phyloP scores from a whole-genome alignment of 2,329 filamentous ascomycete species.

The Aspergillus melleus region DNA sequence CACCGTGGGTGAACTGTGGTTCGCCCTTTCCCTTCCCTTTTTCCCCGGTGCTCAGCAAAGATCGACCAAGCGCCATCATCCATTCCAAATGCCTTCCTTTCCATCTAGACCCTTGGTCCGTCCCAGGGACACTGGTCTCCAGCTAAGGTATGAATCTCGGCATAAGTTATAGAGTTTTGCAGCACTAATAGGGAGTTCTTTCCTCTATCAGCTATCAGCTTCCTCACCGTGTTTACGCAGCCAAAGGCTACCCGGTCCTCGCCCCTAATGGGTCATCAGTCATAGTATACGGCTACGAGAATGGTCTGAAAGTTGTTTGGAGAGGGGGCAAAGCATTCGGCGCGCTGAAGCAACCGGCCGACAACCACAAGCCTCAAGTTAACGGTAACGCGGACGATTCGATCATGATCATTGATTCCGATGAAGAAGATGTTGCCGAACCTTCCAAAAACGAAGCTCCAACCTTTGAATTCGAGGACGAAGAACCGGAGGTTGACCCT shows the following conservation, averaged over 20 bases:
- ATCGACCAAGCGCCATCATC: not conserved
- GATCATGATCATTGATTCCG: constrained; percentile 58
- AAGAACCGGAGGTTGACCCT: constrained; percentile 58
- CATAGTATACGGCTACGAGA: constrained; percentile 60
- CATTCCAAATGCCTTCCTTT: constrained; percentile 36
- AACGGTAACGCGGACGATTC: constrained; percentile 39
- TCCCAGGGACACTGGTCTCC: constrained; percentile 40
- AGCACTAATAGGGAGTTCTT: constrained; percentile 7
- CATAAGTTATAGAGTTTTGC: not conserved
- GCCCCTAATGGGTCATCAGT: constrained; percentile 63
- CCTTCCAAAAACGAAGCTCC: constrained; percentile 21
- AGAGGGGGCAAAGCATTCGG: constrained; percentile 56
- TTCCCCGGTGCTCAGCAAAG: not conserved
- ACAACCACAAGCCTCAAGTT: constrained; percentile 23
- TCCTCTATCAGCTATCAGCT: constrained; percentile 56
- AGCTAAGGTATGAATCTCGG: constrained; percentile 39
- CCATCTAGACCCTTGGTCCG: constrained; percentile 40
- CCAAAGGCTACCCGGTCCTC: constrained; percentile 58
- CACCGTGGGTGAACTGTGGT: not conserved
- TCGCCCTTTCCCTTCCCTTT: not conserved
- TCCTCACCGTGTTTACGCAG: constrained; percentile 56
- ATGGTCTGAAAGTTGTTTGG: constrained; percentile 61
- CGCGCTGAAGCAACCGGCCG: constrained; percentile 24
- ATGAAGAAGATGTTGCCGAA: constrained; percentile 52
- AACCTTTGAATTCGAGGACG: constrained; percentile 49